Conservation (phyloP, 306 rosid species). For the Abrus pulchellus region DNA sequence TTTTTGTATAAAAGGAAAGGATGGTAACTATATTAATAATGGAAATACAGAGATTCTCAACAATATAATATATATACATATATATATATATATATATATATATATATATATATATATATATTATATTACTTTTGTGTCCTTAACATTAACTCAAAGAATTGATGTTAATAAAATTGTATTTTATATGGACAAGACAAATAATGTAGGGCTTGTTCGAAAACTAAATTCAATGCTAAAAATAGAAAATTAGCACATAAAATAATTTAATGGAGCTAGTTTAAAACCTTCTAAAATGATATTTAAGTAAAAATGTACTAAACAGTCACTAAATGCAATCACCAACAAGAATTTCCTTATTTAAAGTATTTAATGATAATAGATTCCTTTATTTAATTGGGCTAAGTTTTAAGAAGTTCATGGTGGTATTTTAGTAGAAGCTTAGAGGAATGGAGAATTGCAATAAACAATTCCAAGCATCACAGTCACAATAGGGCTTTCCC, state of each 20-base stretch:
- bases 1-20: too few species aligned
- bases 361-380: slow-evolving; percentile 9
- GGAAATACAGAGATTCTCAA: too few species aligned
- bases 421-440: slow-evolving; percentile 8
- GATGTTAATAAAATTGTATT: too few species aligned
- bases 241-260: slow-evolving; percentile 16
- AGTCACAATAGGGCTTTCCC: not conserved
- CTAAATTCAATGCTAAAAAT: slow-evolving; percentile 24
- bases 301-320: slow-evolving; percentile 28
- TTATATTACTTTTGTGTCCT: too few species aligned
- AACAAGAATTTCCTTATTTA: slow-evolving; percentile 25
- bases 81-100: too few species aligned
- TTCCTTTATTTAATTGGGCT: slow-evolving; percentile 10
- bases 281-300: slow-evolving; percentile 6
- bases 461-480: slow-evolving; percentile 5
- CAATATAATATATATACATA: too few species aligned
- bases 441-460: slow-evolving; percentile 28
- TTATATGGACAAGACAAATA: not conserved
- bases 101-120: too few species aligned
- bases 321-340: slow-evolving; percentile 20
- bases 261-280: slow-evolving; percentile 15
- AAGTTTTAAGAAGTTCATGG: not conserved
- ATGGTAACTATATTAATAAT: too few species aligned
- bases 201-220: not conserved
- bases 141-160: too few species aligned